Percentiles rank a stretch among this genome's conserved stretches.
Conservation (phyloP, 2,329 filamentous ascomycete genomes). For the Colletotrichum graminicola region DNA sequence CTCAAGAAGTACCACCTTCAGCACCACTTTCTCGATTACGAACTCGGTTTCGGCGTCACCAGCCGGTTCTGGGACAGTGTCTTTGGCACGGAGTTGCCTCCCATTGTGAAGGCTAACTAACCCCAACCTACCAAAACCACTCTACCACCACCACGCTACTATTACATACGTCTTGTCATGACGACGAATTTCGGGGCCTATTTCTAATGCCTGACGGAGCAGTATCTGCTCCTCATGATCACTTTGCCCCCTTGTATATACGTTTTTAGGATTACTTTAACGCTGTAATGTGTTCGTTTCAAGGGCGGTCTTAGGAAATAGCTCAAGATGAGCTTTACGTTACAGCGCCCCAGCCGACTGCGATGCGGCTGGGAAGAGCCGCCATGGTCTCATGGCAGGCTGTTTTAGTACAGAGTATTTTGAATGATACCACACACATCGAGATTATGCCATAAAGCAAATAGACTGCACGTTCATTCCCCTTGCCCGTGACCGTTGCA, state of each 20-base stretch:
- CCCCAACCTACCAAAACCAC: not conserved
- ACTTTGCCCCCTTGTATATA: constrained; percentile 37
- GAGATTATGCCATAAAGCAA: constrained; percentile 27
- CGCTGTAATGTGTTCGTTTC: constrained; percentile 39
- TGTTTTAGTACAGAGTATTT: constrained; percentile 38
- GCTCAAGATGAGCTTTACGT: constrained; percentile 21
- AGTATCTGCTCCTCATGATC: constrained; percentile 17
- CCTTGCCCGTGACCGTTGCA: constrained; percentile 13
- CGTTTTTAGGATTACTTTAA: constrained; percentile 26
- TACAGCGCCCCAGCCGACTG: constrained; percentile 30
- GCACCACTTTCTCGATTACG: constrained; percentile 98
- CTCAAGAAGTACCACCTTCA: constrained; percentile 98
- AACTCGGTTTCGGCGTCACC: constrained; percentile 97
- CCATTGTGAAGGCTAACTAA: constrained; percentile 54
- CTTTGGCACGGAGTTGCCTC: constrained; percentile 85
- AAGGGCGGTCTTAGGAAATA: constrained; percentile 29
- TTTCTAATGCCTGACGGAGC: constrained; percentile 31
- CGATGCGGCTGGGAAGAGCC: constrained; percentile 31
- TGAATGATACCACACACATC: constrained; percentile 39
- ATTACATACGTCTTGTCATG: constrained; percentile 25
- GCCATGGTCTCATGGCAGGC: constrained; percentile 33
- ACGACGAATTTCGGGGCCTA: constrained; percentile 33
- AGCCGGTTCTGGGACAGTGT: constrained; percentile 95
- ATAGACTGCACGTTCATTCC: constrained; percentile 23
- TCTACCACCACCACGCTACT: not conserved